phyloP scores from a whole-genome alignment of 2,329 filamentous ascomycete genomes.

The Colletotrichum sp. region DNA sequence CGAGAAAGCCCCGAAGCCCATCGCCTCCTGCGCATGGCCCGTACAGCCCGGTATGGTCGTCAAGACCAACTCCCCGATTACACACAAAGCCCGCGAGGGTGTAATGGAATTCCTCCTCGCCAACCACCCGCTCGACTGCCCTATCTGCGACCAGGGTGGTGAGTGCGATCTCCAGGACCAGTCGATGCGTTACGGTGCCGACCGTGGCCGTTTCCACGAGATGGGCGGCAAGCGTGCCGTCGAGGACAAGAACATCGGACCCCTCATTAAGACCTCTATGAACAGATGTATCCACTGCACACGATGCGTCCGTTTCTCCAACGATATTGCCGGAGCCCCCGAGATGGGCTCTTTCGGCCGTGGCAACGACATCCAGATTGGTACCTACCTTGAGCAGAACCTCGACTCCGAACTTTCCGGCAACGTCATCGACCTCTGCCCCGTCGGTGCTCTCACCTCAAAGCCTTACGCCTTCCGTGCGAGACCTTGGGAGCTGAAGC shows the following conservation, averaged over 20 bases:
- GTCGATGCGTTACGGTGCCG: conserved; percentile 97
- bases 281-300: conserved; percentile 99
- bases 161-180: conserved; percentile 99
- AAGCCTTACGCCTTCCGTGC: conserved; percentile 98
- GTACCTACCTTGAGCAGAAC: conserved; percentile 94
- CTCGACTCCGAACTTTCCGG: conserved; percentile 94
- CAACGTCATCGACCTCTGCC: conserved; percentile 98
- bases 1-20: conserved; percentile 93
- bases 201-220: conserved; percentile 97
- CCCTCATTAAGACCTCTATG: conserved; percentile 99
- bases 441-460: conserved; percentile 92
- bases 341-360: conserved; percentile 94
- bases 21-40: conserved; percentile 98
- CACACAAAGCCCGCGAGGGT: conserved; percentile 97
- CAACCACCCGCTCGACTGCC: conserved; percentile 95
- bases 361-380: conserved; percentile 97
- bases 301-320: conserved; percentile 95
- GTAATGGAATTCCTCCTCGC: conserved; percentile 99
- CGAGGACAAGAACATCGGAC: conserved; percentile 99
- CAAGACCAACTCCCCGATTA: conserved; percentile 94
- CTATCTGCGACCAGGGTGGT: conserved; percentile 97
- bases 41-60: conserved; percentile 99
- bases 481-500: conserved; percentile 95
- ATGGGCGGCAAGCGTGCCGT: conserved; percentile 94
- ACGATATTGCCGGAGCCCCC: conserved; percentile 93